These are phyloP conservation scores for Akebia trifoliata DNA, from an alignment of 164 flowering plant species.

Conservation along the genomic window DNA sequence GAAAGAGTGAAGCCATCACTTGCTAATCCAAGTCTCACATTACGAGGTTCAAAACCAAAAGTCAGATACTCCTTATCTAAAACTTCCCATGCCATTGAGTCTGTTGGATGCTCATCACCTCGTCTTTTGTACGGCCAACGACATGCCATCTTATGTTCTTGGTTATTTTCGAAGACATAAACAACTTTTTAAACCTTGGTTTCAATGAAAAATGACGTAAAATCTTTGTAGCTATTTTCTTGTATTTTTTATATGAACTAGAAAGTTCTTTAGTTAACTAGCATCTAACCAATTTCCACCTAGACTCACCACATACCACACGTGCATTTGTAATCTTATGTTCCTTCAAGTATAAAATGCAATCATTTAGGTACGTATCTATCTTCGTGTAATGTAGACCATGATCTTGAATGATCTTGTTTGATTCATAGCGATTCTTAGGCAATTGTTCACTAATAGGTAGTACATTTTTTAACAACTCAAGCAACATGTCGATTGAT, in stretches of 20 bases:
- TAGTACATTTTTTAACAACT: too few species aligned
- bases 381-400: neutral
- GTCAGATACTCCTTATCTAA: neutral
- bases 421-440: neutral
- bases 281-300: neutral
- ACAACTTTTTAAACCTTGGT: neutral
- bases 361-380: conserved; percentile 1
- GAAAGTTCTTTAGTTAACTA: neutral
- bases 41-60: neutral
- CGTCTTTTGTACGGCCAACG: neutral
- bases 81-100: neutral
- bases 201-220: neutral
- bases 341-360: neutral
- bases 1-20: conserved; percentile 5
- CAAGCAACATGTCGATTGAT: too few species aligned
- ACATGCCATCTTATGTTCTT: neutral
- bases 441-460: too few species aligned
- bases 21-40: conserved; percentile 5
- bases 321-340: neutral
- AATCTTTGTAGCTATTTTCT: neutral
- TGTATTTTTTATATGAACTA: neutral
- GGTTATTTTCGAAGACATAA: neutral
- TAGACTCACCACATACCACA: neutral
- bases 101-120: conserved; percentile 7
- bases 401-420: neutral